A percentile compares a stretch with the other conserved stretches of the same genome.
Evolutionary conservation across 257 asterid genomes (phyloP).

Genomic region (Solanum pinnatisectum): DNA sequence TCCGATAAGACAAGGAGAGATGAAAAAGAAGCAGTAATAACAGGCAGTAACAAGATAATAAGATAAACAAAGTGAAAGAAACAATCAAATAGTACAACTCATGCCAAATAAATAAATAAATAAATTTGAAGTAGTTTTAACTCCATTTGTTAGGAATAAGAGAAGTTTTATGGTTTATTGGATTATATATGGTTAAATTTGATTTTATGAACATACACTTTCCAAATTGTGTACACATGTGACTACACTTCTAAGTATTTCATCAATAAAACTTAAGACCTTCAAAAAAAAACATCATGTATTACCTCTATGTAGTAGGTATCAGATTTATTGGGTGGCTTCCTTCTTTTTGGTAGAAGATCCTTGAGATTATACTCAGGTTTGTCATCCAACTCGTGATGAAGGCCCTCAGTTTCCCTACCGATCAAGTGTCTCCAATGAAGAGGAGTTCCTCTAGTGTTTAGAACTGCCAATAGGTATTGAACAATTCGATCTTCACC

Average conservation of each 20-base stretch:
- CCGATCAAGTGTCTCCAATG: conserved; percentile 51
- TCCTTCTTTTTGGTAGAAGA: conserved; percentile 44
- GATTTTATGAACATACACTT: not conserved
- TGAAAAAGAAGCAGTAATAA: not conserved
- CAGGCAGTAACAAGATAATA: not conserved
- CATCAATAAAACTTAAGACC: not conserved
- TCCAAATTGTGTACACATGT: not conserved
- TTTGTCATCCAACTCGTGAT: conserved; percentile 17
- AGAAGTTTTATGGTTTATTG: not conserved
- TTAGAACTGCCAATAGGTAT: conserved; percentile 72
- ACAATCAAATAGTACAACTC: not conserved
- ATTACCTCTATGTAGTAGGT: conserved; percentile 65
- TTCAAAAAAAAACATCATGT: not conserved
- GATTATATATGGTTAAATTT: not conserved
- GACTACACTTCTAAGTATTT: not conserved
- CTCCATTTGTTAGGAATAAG: not conserved
- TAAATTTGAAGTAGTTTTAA: not conserved
- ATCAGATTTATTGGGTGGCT: conserved; percentile 33
- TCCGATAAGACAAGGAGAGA: not conserved
- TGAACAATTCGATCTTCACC: conserved; percentile 91
- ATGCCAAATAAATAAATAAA: not conserved
- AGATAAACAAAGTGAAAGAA: not conserved
- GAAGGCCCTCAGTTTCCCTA: conserved; percentile 24
- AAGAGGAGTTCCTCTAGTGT: conserved; percentile 80
- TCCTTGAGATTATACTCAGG: conserved; percentile 50